A percentile compares a stretch with the other conserved stretches of the same genome.
Conservation (phyloP, 139 green algal genomes). For the Chlorella sp. region DNA sequence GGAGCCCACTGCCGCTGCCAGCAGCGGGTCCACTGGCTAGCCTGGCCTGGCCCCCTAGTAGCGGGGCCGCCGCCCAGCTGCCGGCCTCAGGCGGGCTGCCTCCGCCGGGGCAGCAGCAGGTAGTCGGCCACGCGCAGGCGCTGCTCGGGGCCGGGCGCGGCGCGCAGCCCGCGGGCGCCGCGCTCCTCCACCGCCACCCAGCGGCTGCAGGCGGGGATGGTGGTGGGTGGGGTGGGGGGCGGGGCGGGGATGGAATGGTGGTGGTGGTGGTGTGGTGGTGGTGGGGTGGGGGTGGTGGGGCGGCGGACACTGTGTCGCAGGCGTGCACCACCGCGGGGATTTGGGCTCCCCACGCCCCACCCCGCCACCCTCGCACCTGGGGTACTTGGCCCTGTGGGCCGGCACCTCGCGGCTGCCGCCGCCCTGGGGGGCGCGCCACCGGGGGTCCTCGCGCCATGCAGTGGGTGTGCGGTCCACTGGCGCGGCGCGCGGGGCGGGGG, state of each 20-base stretch:
- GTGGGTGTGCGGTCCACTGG: too few species aligned
- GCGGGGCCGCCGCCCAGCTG: too few species aligned
- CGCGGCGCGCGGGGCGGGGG: too few species aligned
- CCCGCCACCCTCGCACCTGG: conserved; percentile 16
- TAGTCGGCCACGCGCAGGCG: conserved; percentile 52
- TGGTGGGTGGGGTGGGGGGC: conserved; percentile 7
- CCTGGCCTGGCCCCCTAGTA: too few species aligned
- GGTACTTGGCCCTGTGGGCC: conserved; percentile 50
- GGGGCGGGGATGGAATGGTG: not conserved
- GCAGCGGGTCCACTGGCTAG: too few species aligned
- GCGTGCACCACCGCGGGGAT: not conserved
- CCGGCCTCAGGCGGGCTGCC: not conserved
- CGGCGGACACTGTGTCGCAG: not conserved
- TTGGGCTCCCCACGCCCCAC: not conserved
- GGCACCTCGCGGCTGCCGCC: conserved; percentile 40
- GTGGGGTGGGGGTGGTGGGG: not conserved
- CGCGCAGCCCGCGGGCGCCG: not conserved
- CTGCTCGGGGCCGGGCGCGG: conserved; percentile 21
- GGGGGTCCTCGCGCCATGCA: conserved; percentile 83
- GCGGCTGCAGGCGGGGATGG: conserved; percentile 22
- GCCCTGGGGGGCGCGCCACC: conserved; percentile 61
- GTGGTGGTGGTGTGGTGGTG: not conserved
- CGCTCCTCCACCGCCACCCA: conserved; percentile 44
- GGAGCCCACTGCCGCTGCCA: too few species aligned
- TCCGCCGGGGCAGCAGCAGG: conserved; percentile 30